Base-by-base conservation (phyloP, 257 asterid species). In the Solanum gracilifrons region DNA sequence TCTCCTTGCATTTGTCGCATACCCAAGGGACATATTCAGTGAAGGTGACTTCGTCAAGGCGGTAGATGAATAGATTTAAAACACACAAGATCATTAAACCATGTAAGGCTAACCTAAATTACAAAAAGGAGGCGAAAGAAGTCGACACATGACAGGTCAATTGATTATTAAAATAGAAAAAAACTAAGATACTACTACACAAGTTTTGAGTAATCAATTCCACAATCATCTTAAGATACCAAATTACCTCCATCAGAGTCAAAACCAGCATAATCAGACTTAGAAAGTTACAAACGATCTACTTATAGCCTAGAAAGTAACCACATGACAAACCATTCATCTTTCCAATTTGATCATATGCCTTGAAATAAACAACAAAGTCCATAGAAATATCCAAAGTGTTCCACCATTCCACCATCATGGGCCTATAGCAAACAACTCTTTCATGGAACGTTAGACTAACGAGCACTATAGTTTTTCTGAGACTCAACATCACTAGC, bases 1-100 rank as follows among this genome's bases (percentile, higher is more conserved):
- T 71, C 5, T 15, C 33, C 31, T 72, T 36, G 11, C 89, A 87
- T 5, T 46, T 62, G 5, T 87, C 89, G 87, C 91, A 89, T 15
- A 62, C 3, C 89, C 89, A 89, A 74, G 25, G 60, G 31, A 89
- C 86, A n/a, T 12, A 87, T 58, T 87, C 91, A 84, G 77, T 76
- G 43, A 32, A 41, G 11, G 89, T 84, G 8, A 89, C 15, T 76
- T 23, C 43, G 9, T 83, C 88, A 31, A 89, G 37, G 88, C 89
- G 87, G 89, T 87, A 89, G 71, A 85, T 89, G 76, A 51, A 74
- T 13, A 76, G n/a, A 23, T 86, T 18, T 33, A 33, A 32, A 35
- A 48, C 21, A 48, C 60, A 51, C 58, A 48, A 48, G 21, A 48
- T 48, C 18, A 48, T 48, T 48, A 48, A 48, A 43, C 16, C 51